These are phyloP conservation scores for Termitomyces eurrhizus DNA, from an alignment of 768 basidiomycete species.

Conservation along the genomic window DNA sequence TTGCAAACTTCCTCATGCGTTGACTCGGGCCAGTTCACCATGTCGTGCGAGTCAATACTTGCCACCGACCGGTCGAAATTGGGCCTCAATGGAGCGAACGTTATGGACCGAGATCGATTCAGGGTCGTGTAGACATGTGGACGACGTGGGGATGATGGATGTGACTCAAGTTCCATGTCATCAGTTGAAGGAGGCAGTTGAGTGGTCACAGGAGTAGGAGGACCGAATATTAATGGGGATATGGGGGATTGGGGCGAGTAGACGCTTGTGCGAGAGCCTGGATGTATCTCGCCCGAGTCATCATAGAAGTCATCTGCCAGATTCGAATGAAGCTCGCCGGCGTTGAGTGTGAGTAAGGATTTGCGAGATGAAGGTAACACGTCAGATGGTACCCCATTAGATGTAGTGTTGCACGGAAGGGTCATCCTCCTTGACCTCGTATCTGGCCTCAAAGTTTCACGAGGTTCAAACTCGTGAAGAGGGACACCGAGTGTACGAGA, in stretches of 20 bases:
- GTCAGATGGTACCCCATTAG: neutral
- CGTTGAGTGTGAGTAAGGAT: constrained; percentile 13
- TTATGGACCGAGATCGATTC: constrained; percentile 16
- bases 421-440: constrained; percentile 3
- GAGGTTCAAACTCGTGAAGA: constrained; percentile 13
- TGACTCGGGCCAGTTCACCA: constrained; percentile 13
- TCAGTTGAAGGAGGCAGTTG: constrained; percentile 5
- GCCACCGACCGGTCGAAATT: neutral
- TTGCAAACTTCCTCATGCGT: constrained; percentile 5
- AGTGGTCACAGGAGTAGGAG: constrained; percentile 20
- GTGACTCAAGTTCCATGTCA: constrained; percentile 15
- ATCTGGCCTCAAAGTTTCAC: neutral
- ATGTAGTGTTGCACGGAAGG: constrained; percentile 7
- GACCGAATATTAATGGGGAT: constrained; percentile 28
- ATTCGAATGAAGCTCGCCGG: constrained; percentile 21
- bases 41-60: constrained; percentile 8
- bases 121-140: constrained; percentile 18
- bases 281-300: constrained; percentile 15
- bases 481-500: constrained; percentile 24
- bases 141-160: constrained; percentile 5
- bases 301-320: constrained; percentile 21
- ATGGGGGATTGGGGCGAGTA: constrained; percentile 17
- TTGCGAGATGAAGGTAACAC: constrained; percentile 3
- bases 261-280: constrained; percentile 9
- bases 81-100: constrained; percentile 16